Evolutionary conservation across 768 basidiomycete genomes (phyloP).

Genomic region (Piloderma croceum): DNA sequence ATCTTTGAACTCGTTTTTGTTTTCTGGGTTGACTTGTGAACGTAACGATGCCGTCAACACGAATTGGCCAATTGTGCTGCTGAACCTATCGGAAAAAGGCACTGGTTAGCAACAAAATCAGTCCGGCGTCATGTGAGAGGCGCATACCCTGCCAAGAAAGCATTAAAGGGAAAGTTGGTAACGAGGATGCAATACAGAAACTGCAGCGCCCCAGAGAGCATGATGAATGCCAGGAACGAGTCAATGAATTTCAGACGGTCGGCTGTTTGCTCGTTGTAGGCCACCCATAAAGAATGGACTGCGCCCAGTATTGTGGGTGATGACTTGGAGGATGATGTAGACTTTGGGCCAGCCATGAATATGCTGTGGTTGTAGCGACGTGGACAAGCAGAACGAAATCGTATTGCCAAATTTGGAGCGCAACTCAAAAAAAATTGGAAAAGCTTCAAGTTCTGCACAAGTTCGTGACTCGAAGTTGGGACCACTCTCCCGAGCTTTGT

Average conservation of each 20-base stretch:
- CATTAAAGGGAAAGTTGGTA: conserved; percentile 94
- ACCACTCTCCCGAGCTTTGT: no score
- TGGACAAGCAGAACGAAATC: conserved; percentile 9
- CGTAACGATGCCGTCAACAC: conserved; percentile 90
- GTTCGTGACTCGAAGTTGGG: conserved; percentile 11
- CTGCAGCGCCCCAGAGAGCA: conserved; percentile 85
- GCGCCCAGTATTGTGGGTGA: conserved; percentile 29
- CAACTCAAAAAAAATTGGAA: not conserved
- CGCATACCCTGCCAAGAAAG: conserved; percentile 90
- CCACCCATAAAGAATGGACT: conserved; percentile 59
- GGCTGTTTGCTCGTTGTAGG: conserved; percentile 74
- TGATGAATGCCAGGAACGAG: conserved; percentile 84
- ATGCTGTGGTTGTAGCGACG: conserved; percentile 11
- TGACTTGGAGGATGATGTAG: conserved; percentile 16
- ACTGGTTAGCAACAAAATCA: not conserved
- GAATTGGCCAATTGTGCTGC: conserved; percentile 93
- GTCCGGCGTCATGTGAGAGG: not conserved
- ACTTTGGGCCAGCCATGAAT: conserved; percentile 37
- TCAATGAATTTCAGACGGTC: conserved; percentile 91
- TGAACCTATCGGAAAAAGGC: conserved; percentile 55
- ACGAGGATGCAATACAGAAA: conserved; percentile 89
- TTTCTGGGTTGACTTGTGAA: conserved; percentile 86
- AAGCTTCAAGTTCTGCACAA: not conserved
- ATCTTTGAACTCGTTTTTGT: conserved; percentile 76
- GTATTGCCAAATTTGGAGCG: not conserved